These are phyloP conservation scores for Monosporascus sp. DNA, from an alignment of 2,329 filamentous ascomycete species.

Conservation along the genomic window DNA sequence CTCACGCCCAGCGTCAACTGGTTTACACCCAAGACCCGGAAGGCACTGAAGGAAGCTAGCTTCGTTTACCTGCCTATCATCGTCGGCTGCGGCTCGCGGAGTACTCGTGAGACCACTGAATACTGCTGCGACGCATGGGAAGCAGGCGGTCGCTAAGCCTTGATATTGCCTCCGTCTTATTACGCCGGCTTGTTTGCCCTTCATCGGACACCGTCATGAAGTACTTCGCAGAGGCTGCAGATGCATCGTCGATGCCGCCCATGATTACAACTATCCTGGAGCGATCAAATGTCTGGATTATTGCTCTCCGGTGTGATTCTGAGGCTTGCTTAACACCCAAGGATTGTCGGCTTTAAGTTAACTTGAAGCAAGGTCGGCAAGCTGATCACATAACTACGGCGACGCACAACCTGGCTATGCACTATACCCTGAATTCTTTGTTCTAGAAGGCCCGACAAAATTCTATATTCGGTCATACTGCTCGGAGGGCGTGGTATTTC, in stretches of 20 bases:
- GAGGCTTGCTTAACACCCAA: constrained; percentile 53
- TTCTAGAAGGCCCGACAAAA: constrained; percentile 67
- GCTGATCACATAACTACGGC: constrained; percentile 56
- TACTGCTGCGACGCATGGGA: constrained; percentile 63
- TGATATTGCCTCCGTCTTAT: constrained; percentile 72
- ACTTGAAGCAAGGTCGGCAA: constrained; percentile 69
- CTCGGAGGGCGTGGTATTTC: constrained; percentile 63
- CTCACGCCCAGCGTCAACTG: constrained; percentile 61
- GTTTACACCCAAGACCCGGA: constrained; percentile 64
- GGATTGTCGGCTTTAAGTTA: constrained; percentile 64
- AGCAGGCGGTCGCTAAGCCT: constrained; percentile 67
- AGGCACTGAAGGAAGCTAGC: constrained; percentile 61
- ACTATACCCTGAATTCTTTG: constrained; percentile 52
- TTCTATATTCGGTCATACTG: constrained; percentile 64
- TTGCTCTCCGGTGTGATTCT: constrained; percentile 59
- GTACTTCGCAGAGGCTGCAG: constrained; percentile 62
- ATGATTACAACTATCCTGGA: constrained; percentile 68
- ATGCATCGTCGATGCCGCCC: constrained; percentile 57
- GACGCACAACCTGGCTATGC: constrained; percentile 38
- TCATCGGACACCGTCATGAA: constrained; percentile 55
- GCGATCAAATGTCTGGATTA: constrained; percentile 58
- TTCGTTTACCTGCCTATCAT: constrained; percentile 64
- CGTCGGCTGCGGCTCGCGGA: constrained; percentile 69
- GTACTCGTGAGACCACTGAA: constrained; percentile 65
- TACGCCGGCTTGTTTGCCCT: constrained; percentile 63